Evolutionary conservation across 2,329 filamentous ascomycete species (phyloP), one percentile per base, ranked within the genome.

Genomic region (Biscogniauxia marginata): DNA sequence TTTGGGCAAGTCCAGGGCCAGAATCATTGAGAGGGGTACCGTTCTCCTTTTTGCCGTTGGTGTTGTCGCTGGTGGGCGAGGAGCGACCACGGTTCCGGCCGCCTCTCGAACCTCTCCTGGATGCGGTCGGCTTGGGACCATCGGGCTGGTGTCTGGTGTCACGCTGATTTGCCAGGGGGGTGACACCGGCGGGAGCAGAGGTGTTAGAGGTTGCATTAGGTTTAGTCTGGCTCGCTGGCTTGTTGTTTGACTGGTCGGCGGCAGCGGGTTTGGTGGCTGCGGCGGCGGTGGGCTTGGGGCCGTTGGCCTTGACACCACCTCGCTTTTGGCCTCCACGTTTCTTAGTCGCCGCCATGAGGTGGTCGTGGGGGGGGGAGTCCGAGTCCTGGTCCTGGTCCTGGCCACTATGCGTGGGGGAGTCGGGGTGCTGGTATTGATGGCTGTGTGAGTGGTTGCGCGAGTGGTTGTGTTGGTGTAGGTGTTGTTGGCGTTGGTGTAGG

Each of bases 261-360:
- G 57, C 44, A 57, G 54, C 57, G 47, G 60, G 49, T 50, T 56
- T 52, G 56, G 46, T 25, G n/a, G 54, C 23, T 53, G 52, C 50
- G 56, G 57, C 44, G 56, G 50, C 34, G 30, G 58, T 52, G 49
- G 47, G 8, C 53, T 47, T 52, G 24, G 52, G 30, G 23, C 46
- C 53, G 48, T 61, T 59, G 53, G 59, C 23, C 47, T 59, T 67
- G 50, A 58, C 47, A 54, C 64, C 63, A 49, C 65, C 61, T 54
- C 68, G 65, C 53, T 64, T 69, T 55, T 66, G 65, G 57, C 63
- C 65, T 39, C 59, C 60, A 53, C 70, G 70, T 51, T 64, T 69
- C 62, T 63, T 70, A 58, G 65, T 48, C 53, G 65, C 59, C 34
- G 65, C 60, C 65, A 65, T 65, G 49, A 52, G 58, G 24, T 62